Evolutionary conservation across 2,329 filamentous ascomycete species (phyloP).

Genomic region (Monilinia fructigena): DNA sequence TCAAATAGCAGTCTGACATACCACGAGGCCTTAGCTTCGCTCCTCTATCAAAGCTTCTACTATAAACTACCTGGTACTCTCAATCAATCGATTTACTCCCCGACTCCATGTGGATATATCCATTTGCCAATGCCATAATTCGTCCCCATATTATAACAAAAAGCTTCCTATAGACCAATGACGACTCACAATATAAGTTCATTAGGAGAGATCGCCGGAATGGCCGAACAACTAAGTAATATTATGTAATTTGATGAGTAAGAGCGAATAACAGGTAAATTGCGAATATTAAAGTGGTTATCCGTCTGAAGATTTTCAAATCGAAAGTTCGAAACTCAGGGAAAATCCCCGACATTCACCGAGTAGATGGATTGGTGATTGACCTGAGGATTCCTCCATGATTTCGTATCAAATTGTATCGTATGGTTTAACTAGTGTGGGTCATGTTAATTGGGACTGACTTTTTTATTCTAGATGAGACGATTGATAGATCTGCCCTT

Average conservation of each 20-base stretch:
- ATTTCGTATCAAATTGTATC: no score
- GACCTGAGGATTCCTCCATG: background rate
- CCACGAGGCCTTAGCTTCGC: background rate
- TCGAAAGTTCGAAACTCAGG: background rate
- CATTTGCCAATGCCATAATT: background rate
- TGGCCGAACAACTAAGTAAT: background rate
- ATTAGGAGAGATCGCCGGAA: background rate
- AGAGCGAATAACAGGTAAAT: constrained; percentile 13
- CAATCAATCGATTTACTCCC: background rate
- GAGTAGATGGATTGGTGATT: constrained; percentile 4
- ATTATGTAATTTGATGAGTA: background rate
- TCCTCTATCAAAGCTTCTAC: background rate
- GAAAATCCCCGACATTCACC: constrained; percentile 14
- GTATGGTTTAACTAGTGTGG: constrained; percentile 9
- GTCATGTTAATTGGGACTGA: background rate
- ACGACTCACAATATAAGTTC: constrained; percentile 7
- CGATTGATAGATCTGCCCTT: constrained; percentile 1
- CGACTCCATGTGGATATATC: constrained; percentile 3
- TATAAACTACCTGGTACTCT: background rate
- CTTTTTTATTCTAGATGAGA: background rate
- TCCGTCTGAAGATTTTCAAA: background rate
- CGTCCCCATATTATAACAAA: constrained; percentile 17
- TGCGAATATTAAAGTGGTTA: constrained; percentile 9
- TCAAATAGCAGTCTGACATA: constrained; percentile 10
- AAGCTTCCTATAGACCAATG: constrained; percentile 2